These are phyloP conservation scores for Pseudogymnoascus sp. DNA, from an alignment of 2,329 filamentous ascomycete species.

Conservation along the genomic window DNA sequence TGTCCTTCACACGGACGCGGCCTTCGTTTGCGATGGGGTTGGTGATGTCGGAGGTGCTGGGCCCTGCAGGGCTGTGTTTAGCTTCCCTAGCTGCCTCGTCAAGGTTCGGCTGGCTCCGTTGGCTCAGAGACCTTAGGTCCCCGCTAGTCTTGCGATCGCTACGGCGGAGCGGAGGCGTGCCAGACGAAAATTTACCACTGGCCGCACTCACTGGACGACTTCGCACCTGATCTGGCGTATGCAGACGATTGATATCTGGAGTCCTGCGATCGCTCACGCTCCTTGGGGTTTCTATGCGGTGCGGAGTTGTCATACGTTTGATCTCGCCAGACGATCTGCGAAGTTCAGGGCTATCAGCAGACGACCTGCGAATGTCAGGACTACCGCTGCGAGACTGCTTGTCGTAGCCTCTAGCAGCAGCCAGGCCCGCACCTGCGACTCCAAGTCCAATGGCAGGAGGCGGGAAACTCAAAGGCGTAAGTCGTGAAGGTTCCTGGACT, in stretches of 20 bases:
- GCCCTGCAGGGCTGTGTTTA: constrained; percentile 39
- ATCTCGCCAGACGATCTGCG: constrained; percentile 6
- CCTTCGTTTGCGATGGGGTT: constrained; percentile 81
- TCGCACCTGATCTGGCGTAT: constrained; percentile 23
- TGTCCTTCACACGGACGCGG: constrained; percentile 74
- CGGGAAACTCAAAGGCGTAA: constrained; percentile 19
- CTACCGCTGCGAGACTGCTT: not conserved
- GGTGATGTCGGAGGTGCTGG: constrained; percentile 44
- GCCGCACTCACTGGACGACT: constrained; percentile 3
- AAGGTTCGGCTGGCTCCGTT: constrained; percentile 39
- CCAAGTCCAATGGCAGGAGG: constrained; percentile 20
- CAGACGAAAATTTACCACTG: constrained; percentile 29
- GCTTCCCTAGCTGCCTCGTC: constrained; percentile 29
- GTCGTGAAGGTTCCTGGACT: not conserved
- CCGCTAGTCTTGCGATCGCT: constrained; percentile 61
- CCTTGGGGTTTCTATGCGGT: constrained; percentile 4
- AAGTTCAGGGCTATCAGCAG: not conserved
- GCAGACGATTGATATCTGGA: constrained; percentile 27
- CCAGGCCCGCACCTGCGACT: constrained; percentile 21
- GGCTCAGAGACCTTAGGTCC: constrained; percentile 64
- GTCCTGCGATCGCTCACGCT: constrained; percentile 18
- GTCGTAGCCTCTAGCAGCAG: constrained; percentile 14
- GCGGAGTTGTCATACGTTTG: constrained; percentile 1
- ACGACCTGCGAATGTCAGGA: not conserved
- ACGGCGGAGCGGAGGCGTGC: constrained; percentile 64